phyloP scores from a whole-genome alignment of 768 basidiomycete genomes.

The Zangia roseola region DNA sequence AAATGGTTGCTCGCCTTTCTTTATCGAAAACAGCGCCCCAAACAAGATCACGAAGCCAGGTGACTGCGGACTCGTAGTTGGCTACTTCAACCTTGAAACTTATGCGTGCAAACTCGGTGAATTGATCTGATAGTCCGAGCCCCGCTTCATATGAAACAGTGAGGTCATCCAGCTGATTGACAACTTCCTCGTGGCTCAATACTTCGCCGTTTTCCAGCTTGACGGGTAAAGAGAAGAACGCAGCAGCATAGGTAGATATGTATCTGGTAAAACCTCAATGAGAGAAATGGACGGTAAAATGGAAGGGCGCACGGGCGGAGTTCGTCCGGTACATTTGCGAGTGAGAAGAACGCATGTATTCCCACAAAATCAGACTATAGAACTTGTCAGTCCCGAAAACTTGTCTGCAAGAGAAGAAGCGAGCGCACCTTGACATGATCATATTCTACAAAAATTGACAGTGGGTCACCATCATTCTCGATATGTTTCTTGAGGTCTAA shows the following conservation, averaged over 20 bases:
- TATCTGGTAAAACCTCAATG: slow-evolving; percentile 48
- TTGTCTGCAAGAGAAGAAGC: background rate
- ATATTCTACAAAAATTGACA: slow-evolving; percentile 92
- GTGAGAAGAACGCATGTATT: slow-evolving; percentile 75
- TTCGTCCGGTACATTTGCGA: slow-evolving; percentile 65
- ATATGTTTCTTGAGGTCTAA: slow-evolving; percentile 61
- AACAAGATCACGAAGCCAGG: slow-evolving; percentile 83
- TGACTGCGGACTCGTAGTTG: slow-evolving; percentile 76
- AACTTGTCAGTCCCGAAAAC: background rate
- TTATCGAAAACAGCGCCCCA: slow-evolving; percentile 74
- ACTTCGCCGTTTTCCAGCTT: slow-evolving; percentile 63
- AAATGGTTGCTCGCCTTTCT: slow-evolving; percentile 54
- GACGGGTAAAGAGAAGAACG: slow-evolving; percentile 90
- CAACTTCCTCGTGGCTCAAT: slow-evolving; percentile 84
- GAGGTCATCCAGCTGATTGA: slow-evolving; percentile 85
- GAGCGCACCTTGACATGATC: slow-evolving; percentile 79
- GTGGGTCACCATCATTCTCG: slow-evolving; percentile 57
- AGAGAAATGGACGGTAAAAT: slow-evolving; percentile 24
- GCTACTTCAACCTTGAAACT: slow-evolving; percentile 82
- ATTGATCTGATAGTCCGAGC: slow-evolving; percentile 62
- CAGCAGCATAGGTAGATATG: slow-evolving; percentile 70
- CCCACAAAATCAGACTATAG: slow-evolving; percentile 88
- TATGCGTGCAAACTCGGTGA: slow-evolving; percentile 72
- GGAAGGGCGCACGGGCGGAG: slow-evolving; percentile 58
- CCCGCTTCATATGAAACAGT: slow-evolving; percentile 84